Base-by-base conservation (phyloP, 2,329 filamentous ascomycete species). In the Ophiostoma himal-ulmi region DNA sequence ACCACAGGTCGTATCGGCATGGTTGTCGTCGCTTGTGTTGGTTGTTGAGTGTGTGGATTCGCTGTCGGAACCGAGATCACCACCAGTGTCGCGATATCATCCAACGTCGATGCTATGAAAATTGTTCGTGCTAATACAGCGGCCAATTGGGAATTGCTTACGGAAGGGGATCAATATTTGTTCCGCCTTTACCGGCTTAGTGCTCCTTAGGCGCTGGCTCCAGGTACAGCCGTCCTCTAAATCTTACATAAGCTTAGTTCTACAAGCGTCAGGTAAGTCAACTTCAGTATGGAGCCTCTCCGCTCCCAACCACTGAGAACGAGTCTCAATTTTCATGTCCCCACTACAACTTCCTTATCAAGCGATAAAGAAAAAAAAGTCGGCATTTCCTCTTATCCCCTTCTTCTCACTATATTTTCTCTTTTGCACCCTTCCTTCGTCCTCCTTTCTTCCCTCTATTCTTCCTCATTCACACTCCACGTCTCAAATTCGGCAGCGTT, bases 311-410 rank as follows among this genome's bases (percentile, higher is more conserved):
- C 71, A 70, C 70, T 68, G 44, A 67, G 41, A 26, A 41, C 30
- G 57, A 62, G 48, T 54, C 39, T 20, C 41, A 54, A 37, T 60
- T 64, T 68, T 69, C 52, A 39, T 3, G 17, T 62, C 36, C 60
- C 73, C 73, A 73, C 71, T 44, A 52, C 34, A 67, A 67, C 37
- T 68, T 71, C 36, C 30, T 70, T 74, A 74, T 74, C 73, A 68
- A 68, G 68, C 68, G 73, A 74, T 74, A 73, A 30, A 64, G 65
- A 60, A 72, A 72, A 72, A 72, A 70, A 72, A 69, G 39, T 67
- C 57, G 22, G 34, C 67, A 30, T 34, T 68, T 48, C 44, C 67
- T 68, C 48, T 60, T 65, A 57, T 44, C 2, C 65, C 17, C 44
- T 60, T 70, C 66, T 65, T 17, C 30, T 22, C 54, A 48, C 54